Percentiles rank a stretch among this genome's conserved stretches.
Evolutionary conservation across 192 early-diverging fungal species (phyloP).

Genomic region (Chytriomyces confervae): DNA sequence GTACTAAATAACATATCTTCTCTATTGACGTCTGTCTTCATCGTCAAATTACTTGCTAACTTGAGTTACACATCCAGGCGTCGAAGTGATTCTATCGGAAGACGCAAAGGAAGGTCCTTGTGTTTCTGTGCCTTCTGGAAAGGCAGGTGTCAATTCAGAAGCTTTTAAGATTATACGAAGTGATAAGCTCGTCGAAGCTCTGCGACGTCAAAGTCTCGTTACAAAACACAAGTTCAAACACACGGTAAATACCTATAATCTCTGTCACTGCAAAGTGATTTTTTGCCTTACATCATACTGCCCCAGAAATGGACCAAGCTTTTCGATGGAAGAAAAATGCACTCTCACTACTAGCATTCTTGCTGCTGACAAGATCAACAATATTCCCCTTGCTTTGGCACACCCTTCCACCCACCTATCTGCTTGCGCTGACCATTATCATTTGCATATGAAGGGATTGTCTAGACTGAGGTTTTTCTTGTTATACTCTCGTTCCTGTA

Average conservation of each 20-base stretch:
- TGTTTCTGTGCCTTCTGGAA: background rate
- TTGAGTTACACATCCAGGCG: background rate
- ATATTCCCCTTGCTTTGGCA: no score
- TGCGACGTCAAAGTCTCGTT: conserved; percentile 18
- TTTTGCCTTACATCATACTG: background rate
- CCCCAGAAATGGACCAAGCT: conserved; percentile 45
- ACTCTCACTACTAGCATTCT: no score
- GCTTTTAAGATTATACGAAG: conserved; percentile 11
- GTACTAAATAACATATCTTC: background rate
- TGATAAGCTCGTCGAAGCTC: conserved; percentile 12
- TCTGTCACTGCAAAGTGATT: background rate
- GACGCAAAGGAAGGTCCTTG: conserved; percentile 33
- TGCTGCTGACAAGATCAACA: no score
- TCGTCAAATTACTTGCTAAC: no score
- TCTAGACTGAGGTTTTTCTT: no score
- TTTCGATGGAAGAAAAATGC: conserved; percentile 8
- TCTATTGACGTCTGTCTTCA: background rate
- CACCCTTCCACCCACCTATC: no score
- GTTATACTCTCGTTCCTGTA: no score
- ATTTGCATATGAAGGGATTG: no score
- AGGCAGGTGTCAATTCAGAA: background rate
- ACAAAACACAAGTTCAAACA: conserved; percentile 33
- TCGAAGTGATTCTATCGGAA: conserved; percentile 9
- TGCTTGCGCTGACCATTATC: no score
- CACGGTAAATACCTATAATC: background rate